Base-by-base conservation (phyloP, 129 eudicot species). In the Escallonia rubra region DNA sequence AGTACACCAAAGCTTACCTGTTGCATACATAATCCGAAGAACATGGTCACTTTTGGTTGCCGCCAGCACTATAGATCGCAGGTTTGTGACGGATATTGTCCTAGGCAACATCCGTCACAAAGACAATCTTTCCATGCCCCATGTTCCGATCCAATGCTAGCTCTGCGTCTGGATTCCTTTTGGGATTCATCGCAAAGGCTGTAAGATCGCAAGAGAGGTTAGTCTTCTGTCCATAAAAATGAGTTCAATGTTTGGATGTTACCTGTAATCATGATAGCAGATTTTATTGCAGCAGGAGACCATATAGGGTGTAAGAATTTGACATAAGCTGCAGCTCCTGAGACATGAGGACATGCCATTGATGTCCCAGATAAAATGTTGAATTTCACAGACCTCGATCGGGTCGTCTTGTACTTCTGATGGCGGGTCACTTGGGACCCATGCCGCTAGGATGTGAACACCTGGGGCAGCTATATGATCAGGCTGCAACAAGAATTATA, bases 201-300 rank as follows among this genome's bases (percentile, higher is more conserved):
- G 73, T 34, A 44, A 49, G 34, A 7, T 6, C 59, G 14, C n/a
- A 54, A 3, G 14, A 3, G 34, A n/a, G 10, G 59, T 54, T 54
- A 1, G 23, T 54, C 23, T 23, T 23, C 34, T 23, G 34, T 23
- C 34, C 34, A 23, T 23, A 23, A 23, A 23, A 23, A 23, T 23
- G 34, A 23, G 34, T 23, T 23, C 34, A 23, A 23, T 23, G 34
- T 1, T 23, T 2, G 13, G 61, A 9, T 6, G 13, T 56, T 59
- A 77, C 81, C 83, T 1, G 83, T 73, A n/a, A 79, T 78, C 83
- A 78, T 72, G 3, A 78, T 52, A 41, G 83, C 83, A 6, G 83
- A 73, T 47, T 72, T 78, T n/a, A 78, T 73, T 8, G 78, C 79
- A 41, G 78, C 62, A 4, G 83, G 83, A 9, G 78, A 72, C 83